Percentiles rank a stretch among this genome's conserved stretches.
Evolutionary conservation across 208 protist genomes (phyloP).

Genomic region (Trypanosomatidae sp.): DNA sequence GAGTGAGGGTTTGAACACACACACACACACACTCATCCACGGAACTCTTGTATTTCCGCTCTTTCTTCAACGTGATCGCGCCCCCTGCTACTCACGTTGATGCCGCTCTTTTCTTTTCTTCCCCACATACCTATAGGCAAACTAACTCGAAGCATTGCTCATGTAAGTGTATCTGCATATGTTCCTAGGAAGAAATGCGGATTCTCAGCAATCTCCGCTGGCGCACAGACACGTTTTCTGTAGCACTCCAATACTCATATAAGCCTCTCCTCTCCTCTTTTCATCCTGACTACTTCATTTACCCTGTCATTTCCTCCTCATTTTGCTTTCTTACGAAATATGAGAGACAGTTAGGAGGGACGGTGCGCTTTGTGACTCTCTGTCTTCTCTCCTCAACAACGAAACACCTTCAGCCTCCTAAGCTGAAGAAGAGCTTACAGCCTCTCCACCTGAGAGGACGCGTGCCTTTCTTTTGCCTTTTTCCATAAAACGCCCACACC

Average conservation of each 20-base stretch:
- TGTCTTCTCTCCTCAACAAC: background rate
- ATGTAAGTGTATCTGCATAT: background rate
- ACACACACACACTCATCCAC: background rate
- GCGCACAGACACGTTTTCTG: background rate
- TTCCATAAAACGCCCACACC: background rate
- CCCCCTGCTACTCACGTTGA: too few species aligned
- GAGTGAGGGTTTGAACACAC: background rate
- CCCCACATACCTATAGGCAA: background rate
- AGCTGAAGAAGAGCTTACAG: background rate
- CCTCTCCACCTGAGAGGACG: background rate
- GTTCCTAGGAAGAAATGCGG: background rate
- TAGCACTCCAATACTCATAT: background rate
- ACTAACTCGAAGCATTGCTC: background rate
- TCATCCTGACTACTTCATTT: background rate
- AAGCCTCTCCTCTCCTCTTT: background rate
- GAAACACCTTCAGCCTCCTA: background rate
- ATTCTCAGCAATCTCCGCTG: background rate
- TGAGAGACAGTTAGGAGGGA: background rate
- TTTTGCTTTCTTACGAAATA: background rate
- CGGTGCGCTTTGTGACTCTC: background rate
- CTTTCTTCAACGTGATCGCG: background rate
- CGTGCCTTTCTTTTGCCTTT: background rate
- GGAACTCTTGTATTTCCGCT: background rate
- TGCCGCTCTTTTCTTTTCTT: too few species aligned
- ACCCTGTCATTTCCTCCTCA: background rate